Percentiles rank a stretch among this genome's conserved stretches.
Evolutionary conservation across 805 yeast genomes (phyloP).

Genomic region (Vanderwaltozyma tropicalis): DNA sequence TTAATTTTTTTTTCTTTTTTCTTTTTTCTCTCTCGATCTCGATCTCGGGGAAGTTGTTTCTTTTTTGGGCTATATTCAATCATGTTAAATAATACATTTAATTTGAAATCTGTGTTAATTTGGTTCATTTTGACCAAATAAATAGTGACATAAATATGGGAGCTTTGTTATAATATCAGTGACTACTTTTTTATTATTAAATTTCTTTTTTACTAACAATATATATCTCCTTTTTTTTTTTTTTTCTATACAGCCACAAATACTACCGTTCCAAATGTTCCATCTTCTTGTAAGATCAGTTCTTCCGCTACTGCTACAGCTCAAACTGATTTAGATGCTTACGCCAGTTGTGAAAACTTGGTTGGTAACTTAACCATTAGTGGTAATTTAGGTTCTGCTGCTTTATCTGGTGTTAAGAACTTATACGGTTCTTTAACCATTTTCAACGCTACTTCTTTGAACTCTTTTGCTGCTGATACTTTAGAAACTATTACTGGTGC

Average conservation of each 20-base stretch:
- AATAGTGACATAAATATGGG: too few species aligned
- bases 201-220: too few species aligned
- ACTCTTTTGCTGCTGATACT: constrained; percentile 65
- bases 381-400: constrained; percentile 54
- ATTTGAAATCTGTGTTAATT: too few species aligned
- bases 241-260: constrained; percentile 5
- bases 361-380: constrained; percentile 67
- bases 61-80: too few species aligned
- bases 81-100: too few species aligned
- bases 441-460: constrained; percentile 53
- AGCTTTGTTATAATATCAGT: too few species aligned
- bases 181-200: background rate
- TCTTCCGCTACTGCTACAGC: constrained; percentile 61
- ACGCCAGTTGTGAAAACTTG: constrained; percentile 66
- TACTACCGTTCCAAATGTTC: constrained; percentile 31
- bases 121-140: too few species aligned
- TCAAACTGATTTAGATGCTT: constrained; percentile 65
- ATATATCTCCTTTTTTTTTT: background rate
- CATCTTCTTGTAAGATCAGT: constrained; percentile 57
- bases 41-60: too few species aligned
- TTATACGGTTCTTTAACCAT: constrained; percentile 68
- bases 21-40: too few species aligned
- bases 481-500: constrained; percentile 66
- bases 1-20: too few species aligned
- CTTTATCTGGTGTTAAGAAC: constrained; percentile 64